Evolutionary conservation across 108 stramenopile genomes (phyloP), one percentile per base, ranked within the genome.

Genomic region (Cyclotella kingstonii): DNA sequence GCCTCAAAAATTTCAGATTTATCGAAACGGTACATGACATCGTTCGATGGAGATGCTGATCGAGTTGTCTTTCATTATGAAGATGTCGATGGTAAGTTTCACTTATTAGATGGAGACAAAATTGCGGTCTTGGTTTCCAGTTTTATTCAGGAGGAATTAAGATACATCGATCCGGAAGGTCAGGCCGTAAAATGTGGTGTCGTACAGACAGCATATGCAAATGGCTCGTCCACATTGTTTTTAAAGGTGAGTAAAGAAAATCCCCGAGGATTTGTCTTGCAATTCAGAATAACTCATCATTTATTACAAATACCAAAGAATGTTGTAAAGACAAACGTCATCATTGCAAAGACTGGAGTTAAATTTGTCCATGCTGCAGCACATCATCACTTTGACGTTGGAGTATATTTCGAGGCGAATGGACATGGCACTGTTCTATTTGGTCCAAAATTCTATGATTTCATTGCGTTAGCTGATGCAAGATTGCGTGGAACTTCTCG

Each of bases 381-480:
- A 3, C 73, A 84, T 50, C 66, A 85, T 28, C 53, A 84, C 29
- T 98, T 93, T 80, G 99, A 98, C 75, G 81, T 99, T 17, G 99
- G 99, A 18, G 89, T 98, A 14, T 99, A 99, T 86, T 99, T 98
- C 74, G 99, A 99, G 78, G 91, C 99, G 40, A 98, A 99, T 78
- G 99, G 99, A 4, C 98, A 99, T 66, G 99, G 99, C 6, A 99
- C 97, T 1, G 96, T 99, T 21, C 68, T 98, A 15, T 97, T 99
- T 81, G 77, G 75, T 5, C 69, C 70, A 15, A 56, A 65, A 34
- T 81, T 88, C 29, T 73, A 81, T 48, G 57, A 68, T 17, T 66
- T 79, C 17, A 52, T 78, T 18, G 72, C 60, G 43, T 31, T 43
- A 12, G 79, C 78, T 10, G 70, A 70, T 15, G 52, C 31, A 39